A percentile compares a stretch with the other conserved stretches of the same genome.
Conservation (phyloP, 1,284 basidiomycete species). For the Puccinia sorghi region DNA sequence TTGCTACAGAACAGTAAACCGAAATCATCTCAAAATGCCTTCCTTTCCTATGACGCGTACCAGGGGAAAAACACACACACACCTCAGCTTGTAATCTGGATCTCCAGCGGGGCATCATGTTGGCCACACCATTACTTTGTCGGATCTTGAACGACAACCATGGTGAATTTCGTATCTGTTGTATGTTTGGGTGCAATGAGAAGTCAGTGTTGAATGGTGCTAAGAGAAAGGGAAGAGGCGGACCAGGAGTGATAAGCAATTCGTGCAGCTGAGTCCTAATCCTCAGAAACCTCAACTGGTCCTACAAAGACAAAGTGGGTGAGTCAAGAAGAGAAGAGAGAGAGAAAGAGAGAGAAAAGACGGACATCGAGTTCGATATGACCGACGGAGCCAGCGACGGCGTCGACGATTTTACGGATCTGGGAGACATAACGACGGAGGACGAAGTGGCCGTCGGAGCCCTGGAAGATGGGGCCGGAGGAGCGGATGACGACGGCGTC, state of each 20-base stretch:
- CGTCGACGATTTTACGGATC: conserved; percentile 29
- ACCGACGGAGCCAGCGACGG: conserved; percentile 19
- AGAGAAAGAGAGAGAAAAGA: neutral
- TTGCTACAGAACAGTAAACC: too few relatives aligned
- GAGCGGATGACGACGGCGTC: conserved; percentile 42
- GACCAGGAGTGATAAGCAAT: conserved; percentile 89
- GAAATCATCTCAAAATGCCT: too few relatives aligned
- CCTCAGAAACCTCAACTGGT: conserved; percentile 81
- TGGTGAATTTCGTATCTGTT: conserved; percentile 37
- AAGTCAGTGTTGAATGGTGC: neutral
- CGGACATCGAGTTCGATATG: conserved; percentile 42
- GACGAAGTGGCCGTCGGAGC: conserved; percentile 20
- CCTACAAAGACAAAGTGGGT: conserved; percentile 62
- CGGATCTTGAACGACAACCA: conserved; percentile 46
- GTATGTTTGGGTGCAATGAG: neutral
- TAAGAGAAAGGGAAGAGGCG: conserved; percentile 54
- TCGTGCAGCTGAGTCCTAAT: conserved; percentile 88
- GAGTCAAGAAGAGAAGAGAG: neutral
- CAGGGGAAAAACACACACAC: too few relatives aligned
- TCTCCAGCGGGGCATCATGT: neutral
- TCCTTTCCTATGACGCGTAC: too few relatives aligned
- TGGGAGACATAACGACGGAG: conserved; percentile 31
- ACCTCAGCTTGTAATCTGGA: too few relatives aligned
- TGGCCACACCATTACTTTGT: conserved; percentile 23
- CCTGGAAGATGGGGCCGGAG: conserved; percentile 26